Evolutionary conservation across 2,329 filamentous ascomycete species (phyloP).

Genomic region (Nemania sp.): DNA sequence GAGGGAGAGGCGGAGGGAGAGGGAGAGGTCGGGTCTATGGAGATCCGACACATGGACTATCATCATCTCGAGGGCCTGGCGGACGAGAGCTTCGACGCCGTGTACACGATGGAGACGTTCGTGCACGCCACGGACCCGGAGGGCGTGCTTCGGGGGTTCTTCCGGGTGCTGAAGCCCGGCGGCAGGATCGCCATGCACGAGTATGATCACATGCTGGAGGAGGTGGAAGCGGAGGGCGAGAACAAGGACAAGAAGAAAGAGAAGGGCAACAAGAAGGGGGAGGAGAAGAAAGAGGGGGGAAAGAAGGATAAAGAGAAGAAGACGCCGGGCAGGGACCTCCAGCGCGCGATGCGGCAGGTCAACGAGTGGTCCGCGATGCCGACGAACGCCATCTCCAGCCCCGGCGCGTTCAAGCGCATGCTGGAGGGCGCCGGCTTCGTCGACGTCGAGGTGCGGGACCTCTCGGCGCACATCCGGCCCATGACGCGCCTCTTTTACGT

Average conservation of each 20-base stretch:
- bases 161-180: constrained; percentile 52
- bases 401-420: constrained; percentile 47
- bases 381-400: constrained; percentile 45
- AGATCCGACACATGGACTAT: constrained; percentile 52
- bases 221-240: not conserved
- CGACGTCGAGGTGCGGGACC: constrained; percentile 50
- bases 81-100: constrained; percentile 50
- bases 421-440: constrained; percentile 51
- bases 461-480: constrained; percentile 52
- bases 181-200: constrained; percentile 52
- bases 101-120: constrained; percentile 62
- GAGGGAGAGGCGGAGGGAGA: constrained; percentile 40
- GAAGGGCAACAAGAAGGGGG: not conserved
- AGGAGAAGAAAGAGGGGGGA: no score
- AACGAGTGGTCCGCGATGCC: constrained; percentile 53
- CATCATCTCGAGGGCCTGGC: constrained; percentile 52
- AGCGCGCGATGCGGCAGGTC: constrained; percentile 43
- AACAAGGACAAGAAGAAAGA: not conserved
- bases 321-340: constrained; percentile 36
- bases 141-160: constrained; percentile 51
- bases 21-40: constrained; percentile 37
- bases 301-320: constrained; percentile 21
- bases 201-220: constrained; percentile 46
- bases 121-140: constrained; percentile 56
- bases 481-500: constrained; percentile 54